Conservation (phyloP, 345 rosid genomes). For the Eucalyptus coolabah region DNA sequence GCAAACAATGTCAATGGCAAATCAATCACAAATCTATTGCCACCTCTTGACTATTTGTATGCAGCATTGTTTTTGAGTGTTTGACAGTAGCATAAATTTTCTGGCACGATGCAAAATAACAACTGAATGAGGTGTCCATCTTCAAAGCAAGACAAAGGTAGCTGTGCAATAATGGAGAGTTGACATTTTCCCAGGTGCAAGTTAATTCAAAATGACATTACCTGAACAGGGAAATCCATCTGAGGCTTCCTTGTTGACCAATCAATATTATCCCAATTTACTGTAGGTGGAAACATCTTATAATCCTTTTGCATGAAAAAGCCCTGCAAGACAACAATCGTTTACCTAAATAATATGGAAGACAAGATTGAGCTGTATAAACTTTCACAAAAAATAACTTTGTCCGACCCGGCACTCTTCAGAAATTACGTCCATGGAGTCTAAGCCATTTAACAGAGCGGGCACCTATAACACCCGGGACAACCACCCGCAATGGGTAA, state of each 20-base stretch:
- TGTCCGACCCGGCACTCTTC: constrained; percentile 73
- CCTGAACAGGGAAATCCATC: constrained; percentile 99
- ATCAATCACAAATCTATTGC: no score
- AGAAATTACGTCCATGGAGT: constrained; percentile 64
- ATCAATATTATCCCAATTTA: constrained; percentile 80
- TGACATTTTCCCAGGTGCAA: neutral
- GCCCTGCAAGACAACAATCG: constrained; percentile 36
- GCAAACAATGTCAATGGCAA: no score
- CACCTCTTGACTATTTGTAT: no score
- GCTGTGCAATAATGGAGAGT: neutral
- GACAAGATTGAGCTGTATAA: neutral
- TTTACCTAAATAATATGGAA: neutral
- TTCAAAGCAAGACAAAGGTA: neutral
- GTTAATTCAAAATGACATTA: neutral
- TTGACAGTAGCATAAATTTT: neutral
- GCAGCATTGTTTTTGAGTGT: neutral
- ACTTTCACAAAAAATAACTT: neutral
- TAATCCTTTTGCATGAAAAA: constrained; percentile 98
- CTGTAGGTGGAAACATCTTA: constrained; percentile 98
- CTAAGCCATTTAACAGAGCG: constrained; percentile 99
- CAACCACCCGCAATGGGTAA: constrained; percentile 75
- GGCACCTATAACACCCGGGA: constrained; percentile 95
- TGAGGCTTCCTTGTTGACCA: constrained; percentile 91
- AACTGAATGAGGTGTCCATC: neutral
- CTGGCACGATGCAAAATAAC: neutral